Evolutionary conservation across 129 eudicot genomes (phyloP).

Genomic region (Tagetes patula): DNA sequence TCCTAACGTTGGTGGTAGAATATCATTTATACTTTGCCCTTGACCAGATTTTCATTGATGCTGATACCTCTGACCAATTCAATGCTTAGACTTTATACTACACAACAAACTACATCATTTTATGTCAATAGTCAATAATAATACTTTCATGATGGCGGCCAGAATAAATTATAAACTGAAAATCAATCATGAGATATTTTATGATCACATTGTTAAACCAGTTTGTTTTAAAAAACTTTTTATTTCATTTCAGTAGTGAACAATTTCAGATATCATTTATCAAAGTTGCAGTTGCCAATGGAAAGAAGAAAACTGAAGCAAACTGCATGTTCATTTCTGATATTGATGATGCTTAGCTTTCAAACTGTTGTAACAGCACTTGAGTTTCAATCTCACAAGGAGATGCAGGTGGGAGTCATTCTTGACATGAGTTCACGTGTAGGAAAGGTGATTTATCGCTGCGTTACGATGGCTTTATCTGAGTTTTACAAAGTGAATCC

Average conservation of each 20-base stretch:
- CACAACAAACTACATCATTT: background rate
- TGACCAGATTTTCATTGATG: background rate
- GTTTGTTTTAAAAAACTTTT: background rate
- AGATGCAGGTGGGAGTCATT: constrained; percentile 36
- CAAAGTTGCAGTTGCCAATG: constrained; percentile 13
- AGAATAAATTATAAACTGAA: background rate
- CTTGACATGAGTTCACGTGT: constrained; percentile 36
- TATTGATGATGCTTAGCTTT: constrained; percentile 13
- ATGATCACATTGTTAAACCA: background rate
- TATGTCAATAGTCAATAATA: background rate
- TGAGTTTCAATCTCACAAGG: constrained; percentile 3
- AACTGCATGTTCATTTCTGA: constrained; percentile 2
- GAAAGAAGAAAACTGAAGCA: background rate
- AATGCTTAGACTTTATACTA: background rate
- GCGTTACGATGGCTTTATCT: constrained; percentile 33
- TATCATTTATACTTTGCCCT: background rate
- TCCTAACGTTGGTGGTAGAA: background rate
- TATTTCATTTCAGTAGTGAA: background rate
- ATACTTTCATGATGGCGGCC: background rate
- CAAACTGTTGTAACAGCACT: constrained; percentile 1
- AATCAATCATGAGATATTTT: constrained; percentile 1
- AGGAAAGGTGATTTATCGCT: constrained; percentile 28
- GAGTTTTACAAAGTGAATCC: constrained; percentile 33
- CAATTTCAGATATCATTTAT: background rate
- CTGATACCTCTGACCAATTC: background rate